Conservation (phyloP, 2,329 filamentous ascomycete genomes). For the Drechslerella stenobrocha region DNA sequence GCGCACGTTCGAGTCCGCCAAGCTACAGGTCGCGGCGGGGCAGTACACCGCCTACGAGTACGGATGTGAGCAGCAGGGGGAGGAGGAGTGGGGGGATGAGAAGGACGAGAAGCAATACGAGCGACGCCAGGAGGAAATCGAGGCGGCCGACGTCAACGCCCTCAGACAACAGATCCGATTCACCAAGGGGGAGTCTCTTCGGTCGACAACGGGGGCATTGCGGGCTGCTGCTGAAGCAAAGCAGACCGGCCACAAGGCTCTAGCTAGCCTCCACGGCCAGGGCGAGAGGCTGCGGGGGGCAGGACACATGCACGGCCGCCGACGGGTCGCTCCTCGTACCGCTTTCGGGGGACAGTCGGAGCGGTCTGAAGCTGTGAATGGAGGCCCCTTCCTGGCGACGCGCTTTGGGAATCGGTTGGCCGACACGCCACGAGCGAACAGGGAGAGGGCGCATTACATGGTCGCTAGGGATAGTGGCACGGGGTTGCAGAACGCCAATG, state of each 20-base stretch:
- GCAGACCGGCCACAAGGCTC: slow-evolving; percentile 70
- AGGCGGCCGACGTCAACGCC: slow-evolving; percentile 69
- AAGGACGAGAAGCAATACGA: slow-evolving; percentile 75
- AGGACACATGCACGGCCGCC: slow-evolving; percentile 81
- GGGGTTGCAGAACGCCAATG: slow-evolving; percentile 3
- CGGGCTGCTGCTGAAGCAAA: slow-evolving; percentile 69
- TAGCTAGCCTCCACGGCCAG: slow-evolving; percentile 74
- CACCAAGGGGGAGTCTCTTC: slow-evolving; percentile 75
- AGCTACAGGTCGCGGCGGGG: neutral
- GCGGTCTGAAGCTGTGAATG: slow-evolving; percentile 55
- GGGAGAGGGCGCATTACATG: no score
- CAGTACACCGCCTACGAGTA: neutral
- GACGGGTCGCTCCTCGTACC: slow-evolving; percentile 65
- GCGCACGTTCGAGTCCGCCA: neutral
- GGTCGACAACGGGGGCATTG: slow-evolving; percentile 70
- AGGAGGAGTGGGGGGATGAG: slow-evolving; percentile 59
- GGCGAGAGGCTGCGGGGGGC: slow-evolving; percentile 76
- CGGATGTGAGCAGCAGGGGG: neutral
- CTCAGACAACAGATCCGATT: slow-evolving; percentile 74
- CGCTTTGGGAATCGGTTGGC: slow-evolving; percentile 25
- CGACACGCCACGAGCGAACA: slow-evolving; percentile 2
- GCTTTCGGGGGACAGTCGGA: slow-evolving; percentile 55
- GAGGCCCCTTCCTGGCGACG: slow-evolving; percentile 23
- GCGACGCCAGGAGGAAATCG: no score
- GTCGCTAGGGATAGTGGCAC: no score